A percentile compares a stretch with the other conserved stretches of the same genome.
Conservation (phyloP, 208 protist species). For the Trypanosoma cruzi region DNA sequence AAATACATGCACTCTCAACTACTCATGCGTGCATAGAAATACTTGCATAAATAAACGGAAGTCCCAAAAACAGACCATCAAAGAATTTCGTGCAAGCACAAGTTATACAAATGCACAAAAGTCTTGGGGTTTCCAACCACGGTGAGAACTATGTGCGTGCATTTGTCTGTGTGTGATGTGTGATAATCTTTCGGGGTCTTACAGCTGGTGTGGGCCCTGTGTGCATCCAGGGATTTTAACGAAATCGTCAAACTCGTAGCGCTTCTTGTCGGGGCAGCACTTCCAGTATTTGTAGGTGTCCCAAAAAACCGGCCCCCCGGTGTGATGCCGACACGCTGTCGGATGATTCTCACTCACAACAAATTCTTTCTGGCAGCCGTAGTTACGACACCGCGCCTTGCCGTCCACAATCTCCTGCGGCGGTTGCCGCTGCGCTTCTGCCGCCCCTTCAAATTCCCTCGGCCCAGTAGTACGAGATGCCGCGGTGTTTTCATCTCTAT, state of each 20-base stretch:
- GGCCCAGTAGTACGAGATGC: conserved; percentile 47
- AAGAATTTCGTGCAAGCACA: too few relatives aligned
- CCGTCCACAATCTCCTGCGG: conserved; percentile 77
- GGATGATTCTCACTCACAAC: conserved; percentile 73
- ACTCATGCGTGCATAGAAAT: not conserved
- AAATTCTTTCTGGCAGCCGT: conserved; percentile 78
- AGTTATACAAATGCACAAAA: too few relatives aligned
- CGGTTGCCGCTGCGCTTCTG: conserved; percentile 18
- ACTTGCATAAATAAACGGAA: too few relatives aligned
- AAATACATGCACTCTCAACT: not conserved
- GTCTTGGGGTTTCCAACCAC: too few relatives aligned
- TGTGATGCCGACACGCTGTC: conserved; percentile 68
- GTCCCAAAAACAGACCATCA: not conserved
- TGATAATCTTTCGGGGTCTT: conserved; percentile 7
- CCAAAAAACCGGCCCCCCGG: conserved; percentile 81
- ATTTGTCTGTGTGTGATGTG: not conserved
- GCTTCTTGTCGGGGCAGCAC: conserved; percentile 85
- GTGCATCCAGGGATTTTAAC: conserved; percentile 82
- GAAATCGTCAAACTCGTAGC: conserved; percentile 88
- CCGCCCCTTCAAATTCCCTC: conserved; percentile 77
- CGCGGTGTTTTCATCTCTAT: not conserved
- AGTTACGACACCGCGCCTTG: conserved; percentile 81
- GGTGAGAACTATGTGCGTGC: too few relatives aligned
- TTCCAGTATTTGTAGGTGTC: conserved; percentile 92
- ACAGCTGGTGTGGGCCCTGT: conserved; percentile 66